Evolutionary conservation across 228 moss, liverwort and hornwort species (phyloP).

Genomic region (Sphagnum fallax): DNA sequence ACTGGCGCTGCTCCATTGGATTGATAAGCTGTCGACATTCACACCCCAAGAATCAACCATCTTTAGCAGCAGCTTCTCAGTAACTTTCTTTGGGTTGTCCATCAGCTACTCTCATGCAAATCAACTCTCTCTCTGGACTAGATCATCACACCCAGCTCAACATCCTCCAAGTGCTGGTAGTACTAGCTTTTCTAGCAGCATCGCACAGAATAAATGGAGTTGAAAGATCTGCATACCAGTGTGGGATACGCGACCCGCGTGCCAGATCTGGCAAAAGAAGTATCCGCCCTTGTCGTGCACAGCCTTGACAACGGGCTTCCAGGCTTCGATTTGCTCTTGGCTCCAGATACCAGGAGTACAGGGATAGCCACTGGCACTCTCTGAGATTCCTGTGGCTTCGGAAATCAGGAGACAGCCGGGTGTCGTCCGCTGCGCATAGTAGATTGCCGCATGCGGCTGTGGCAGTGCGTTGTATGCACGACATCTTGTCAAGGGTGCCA

Average conservation of each 20-base stretch:
- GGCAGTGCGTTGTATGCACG: slow-evolving; percentile 23
- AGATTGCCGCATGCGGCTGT: slow-evolving; percentile 23
- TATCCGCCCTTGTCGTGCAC: slow-evolving; percentile 18
- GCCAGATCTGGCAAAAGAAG: slow-evolving; percentile 40
- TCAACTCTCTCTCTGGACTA: no score
- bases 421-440: slow-evolving; percentile 33
- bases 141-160: no score
- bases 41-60: background rate
- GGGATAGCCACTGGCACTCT: slow-evolving; percentile 14
- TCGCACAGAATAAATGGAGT: no score
- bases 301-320: slow-evolving; percentile 29
- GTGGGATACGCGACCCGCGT: slow-evolving; percentile 25
- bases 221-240: slow-evolving; percentile 6
- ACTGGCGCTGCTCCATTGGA: slow-evolving; percentile 19
- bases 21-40: slow-evolving; percentile 19
- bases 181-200: no score
- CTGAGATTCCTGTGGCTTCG: slow-evolving; percentile 38
- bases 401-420: slow-evolving; percentile 33
- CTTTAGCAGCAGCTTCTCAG: no score
- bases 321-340: slow-evolving; percentile 24
- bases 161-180: no score
- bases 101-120: no score
- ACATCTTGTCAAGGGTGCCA: slow-evolving; percentile 28
- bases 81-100: no score
- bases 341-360: slow-evolving; percentile 29